Conservation (phyloP, 2,329 filamentous ascomycete genomes). For the Westerdykella aurantiaca region DNA sequence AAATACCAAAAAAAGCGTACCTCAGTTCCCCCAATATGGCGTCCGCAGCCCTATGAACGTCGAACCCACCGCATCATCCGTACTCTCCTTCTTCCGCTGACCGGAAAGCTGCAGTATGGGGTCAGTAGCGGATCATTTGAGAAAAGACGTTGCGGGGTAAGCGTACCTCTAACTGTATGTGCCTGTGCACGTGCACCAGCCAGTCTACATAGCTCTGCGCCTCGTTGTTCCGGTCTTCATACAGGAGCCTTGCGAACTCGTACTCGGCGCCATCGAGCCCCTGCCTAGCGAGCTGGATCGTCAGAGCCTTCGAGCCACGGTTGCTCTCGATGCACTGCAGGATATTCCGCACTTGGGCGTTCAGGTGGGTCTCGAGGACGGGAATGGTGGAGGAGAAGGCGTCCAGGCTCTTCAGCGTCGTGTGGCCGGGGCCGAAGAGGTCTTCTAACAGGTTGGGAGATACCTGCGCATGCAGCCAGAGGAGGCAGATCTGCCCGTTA, state of each 20-base stretch:
- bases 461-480: constrained; percentile 90
- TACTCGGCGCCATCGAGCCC: constrained; percentile 93
- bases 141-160: constrained; percentile 1
- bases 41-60: constrained; percentile 38
- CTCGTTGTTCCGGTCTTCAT: constrained; percentile 96
- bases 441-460: constrained; percentile 87
- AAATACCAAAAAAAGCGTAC: constrained; percentile 3
- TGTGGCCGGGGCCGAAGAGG: constrained; percentile 74
- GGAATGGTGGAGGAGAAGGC: constrained; percentile 75
- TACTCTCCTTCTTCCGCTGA: constrained; percentile 64
- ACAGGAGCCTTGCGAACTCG: constrained; percentile 84
- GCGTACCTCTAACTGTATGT: constrained; percentile 74
- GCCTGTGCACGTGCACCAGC: constrained; percentile 90
- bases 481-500: constrained; percentile 83
- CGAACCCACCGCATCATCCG: constrained; percentile 24
- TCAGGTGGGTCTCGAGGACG: constrained; percentile 83
- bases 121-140: constrained; percentile 4
- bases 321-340: constrained; percentile 76
- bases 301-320: constrained; percentile 80
- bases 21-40: constrained; percentile 33
- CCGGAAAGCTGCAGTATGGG: constrained; percentile 47
- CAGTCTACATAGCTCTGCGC: constrained; percentile 98
- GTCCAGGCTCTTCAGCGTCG: constrained; percentile 68
- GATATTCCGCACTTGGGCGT: constrained; percentile 90
- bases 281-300: constrained; percentile 85